Base-by-base conservation (phyloP, 495 filamentous ascomycete species). In the Aspergillus olivimuriae region DNA sequence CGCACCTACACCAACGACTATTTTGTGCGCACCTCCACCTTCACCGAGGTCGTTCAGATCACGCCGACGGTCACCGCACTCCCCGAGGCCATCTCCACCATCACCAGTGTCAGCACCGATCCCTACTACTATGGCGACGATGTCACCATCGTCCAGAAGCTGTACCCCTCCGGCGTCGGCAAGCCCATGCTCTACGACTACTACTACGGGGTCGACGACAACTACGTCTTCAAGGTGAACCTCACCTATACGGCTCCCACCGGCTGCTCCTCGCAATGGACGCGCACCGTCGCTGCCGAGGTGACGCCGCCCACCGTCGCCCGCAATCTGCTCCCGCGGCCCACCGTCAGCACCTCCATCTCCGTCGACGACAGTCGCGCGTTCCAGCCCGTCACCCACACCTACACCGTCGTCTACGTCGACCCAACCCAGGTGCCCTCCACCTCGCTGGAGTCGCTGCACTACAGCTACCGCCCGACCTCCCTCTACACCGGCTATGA, bases 191-290 rank as follows among this genome's bases (percentile, higher is more conserved):
- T 47, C 41, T 24, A 30, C 18, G 43, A 53, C 32, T 46, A 51
- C 17, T 17, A 14, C 28, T 40, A 56, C 36, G 47, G 39, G 22
- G 31, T 31, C 1, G 45, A 51, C 3, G 48, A 48, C 22, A 34
- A 50, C 32, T 43, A 49, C 19, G 50, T 56, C 31, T 69, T 60
- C 33, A 57, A 56, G 12, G 56, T 66, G 24, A 57, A 61, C 17
- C 19, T 70, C 33, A 58, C 57, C 34, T 67, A 50, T 32, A 61
- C 63, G 1, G 69, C 71, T 0, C 59, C 63, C 2, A 50, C 65
- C 0, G 53, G 52, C 30, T 67, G 67, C 48, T 57, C 56, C 17
- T 51, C 59, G 1, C 44, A 57, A 34, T 66, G 56, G 55, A 60
- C 61, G 1, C 50, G 49, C 4, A 61, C 59, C 7, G 55, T 55